Evolutionary conservation across 2,329 filamentous ascomycete species (phyloP).

Genomic region (Ophiocordyceps sinensis): DNA sequence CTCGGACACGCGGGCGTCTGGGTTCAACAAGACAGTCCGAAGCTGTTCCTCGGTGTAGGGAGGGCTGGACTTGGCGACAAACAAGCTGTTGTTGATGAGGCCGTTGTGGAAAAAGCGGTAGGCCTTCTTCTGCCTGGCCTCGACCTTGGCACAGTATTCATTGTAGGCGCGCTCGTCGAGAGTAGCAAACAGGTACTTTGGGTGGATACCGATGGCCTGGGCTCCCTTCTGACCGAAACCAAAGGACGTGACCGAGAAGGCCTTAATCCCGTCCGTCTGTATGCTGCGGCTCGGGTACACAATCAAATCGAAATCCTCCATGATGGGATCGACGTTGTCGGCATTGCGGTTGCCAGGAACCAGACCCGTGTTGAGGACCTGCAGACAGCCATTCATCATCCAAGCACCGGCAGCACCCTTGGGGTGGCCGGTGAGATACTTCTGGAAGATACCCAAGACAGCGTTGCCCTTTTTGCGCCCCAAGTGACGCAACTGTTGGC

Average conservation of each 20-base stretch:
- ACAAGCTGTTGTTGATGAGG: conserved; percentile 93
- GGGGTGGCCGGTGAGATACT: conserved; percentile 95
- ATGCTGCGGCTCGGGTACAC: conserved; percentile 91
- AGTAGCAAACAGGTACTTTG: conserved; percentile 89
- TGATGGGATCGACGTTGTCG: conserved; percentile 88
- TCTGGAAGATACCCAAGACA: conserved; percentile 94
- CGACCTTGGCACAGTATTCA: conserved; percentile 76
- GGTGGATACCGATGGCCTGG: conserved; percentile 92
- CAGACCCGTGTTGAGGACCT: conserved; percentile 85
- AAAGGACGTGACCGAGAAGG: conserved; percentile 97
- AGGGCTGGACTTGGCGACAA: conserved; percentile 84
- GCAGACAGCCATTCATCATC: conserved; percentile 98
- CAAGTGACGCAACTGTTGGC: conserved; percentile 88
- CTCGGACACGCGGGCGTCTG: conserved; percentile 66
- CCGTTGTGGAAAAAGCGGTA: conserved; percentile 99
- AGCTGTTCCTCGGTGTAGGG: conserved; percentile 86
- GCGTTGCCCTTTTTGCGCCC: conserved; percentile 95
- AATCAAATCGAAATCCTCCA: conserved; percentile 97
- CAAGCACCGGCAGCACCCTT: conserved; percentile 98
- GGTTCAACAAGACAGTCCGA: conserved; percentile 82
- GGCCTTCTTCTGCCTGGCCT: conserved; percentile 91
- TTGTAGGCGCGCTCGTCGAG: conserved; percentile 75
- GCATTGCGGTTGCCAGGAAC: conserved; percentile 97
- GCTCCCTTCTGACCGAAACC: conserved; percentile 99
- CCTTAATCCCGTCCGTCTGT: conserved; percentile 96